Evolutionary conservation across 345 rosid species (phyloP).

Genomic region (Eucalyptus sideroxylon): DNA sequence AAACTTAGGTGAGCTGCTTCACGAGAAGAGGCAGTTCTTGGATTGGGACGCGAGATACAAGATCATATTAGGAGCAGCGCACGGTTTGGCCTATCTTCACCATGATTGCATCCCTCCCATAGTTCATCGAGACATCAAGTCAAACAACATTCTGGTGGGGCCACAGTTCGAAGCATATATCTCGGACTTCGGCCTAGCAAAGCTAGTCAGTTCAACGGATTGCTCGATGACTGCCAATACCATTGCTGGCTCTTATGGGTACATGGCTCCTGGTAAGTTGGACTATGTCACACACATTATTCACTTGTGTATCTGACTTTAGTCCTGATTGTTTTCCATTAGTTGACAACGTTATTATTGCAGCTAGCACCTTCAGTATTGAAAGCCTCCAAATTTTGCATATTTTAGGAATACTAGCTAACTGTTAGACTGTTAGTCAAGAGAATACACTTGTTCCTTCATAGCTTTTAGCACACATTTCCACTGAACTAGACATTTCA

Average conservation of each 20-base stretch:
- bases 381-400: not conserved
- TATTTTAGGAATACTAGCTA: not conserved
- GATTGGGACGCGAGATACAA: slow-evolving; percentile 67
- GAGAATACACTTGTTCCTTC: not conserved
- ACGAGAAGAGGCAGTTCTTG: slow-evolving; percentile 28
- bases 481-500: not conserved
- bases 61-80: slow-evolving; percentile 57
- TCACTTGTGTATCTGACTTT: not conserved
- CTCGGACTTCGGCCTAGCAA: slow-evolving; percentile 71
- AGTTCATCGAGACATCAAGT: slow-evolving; percentile 67
- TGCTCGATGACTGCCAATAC: slow-evolving; percentile 25
- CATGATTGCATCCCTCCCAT: slow-evolving; percentile 67
- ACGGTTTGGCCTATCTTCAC: slow-evolving; percentile 66
- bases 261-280: slow-evolving; percentile 66
- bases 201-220: slow-evolving; percentile 38
- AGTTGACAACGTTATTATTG: not conserved
- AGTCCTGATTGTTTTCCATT: not conserved
- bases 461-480: not conserved
- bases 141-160: slow-evolving; percentile 63
- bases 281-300: not conserved
- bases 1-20: slow-evolving; percentile 49
- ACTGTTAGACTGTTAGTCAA: not conserved
- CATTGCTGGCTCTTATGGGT: slow-evolving; percentile 69
- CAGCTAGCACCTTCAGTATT: not conserved
- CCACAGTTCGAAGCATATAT: slow-evolving; percentile 52